phyloP scores from a whole-genome alignment of 768 basidiomycete genomes.

The Sarcodon sp. region DNA sequence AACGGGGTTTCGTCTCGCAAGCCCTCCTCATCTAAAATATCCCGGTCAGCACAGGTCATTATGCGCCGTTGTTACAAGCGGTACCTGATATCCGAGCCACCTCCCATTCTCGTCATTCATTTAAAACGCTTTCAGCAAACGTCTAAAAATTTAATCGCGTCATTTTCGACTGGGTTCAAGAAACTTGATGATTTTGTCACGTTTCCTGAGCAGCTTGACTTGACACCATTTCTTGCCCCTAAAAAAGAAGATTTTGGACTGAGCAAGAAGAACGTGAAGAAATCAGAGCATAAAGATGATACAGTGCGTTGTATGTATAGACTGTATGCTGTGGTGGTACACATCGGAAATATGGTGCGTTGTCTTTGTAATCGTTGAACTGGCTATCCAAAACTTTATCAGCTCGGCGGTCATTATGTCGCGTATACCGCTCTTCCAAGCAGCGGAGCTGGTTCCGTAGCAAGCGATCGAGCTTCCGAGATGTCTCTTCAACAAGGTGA shows the following conservation, averaged over 20 bases:
- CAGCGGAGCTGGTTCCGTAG: conserved; percentile 3
- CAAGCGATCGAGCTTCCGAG: not conserved
- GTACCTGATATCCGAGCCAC: conserved; percentile 78
- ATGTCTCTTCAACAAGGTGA: no score
- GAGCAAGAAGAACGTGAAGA: conserved; percentile 19
- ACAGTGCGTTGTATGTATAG: conserved; percentile 42
- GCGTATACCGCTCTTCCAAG: conserved; percentile 68
- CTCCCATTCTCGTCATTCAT: conserved; percentile 84
- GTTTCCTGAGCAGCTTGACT: conserved; percentile 80
- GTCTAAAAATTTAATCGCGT: conserved; percentile 44
- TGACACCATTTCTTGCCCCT: conserved; percentile 81
- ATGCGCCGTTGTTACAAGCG: conserved; percentile 86
- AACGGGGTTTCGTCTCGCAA: not conserved
- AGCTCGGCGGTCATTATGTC: conserved; percentile 87
- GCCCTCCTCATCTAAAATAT: conserved; percentile 10
- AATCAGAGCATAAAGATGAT: conserved; percentile 7
- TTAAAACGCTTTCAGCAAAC: conserved; percentile 92
- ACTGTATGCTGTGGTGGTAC: conserved; percentile 74
- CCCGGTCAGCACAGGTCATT: conserved; percentile 46
- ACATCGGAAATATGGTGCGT: conserved; percentile 79
- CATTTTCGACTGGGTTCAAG: conserved; percentile 64
- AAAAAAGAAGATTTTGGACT: conserved; percentile 58
- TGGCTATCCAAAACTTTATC: not conserved
- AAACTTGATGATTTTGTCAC: conserved; percentile 87
- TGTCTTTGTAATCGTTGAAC: not conserved